Evolutionary conservation across 2,329 filamentous ascomycete genomes (phyloP).

Genomic region (Hypoxylon sp.): DNA sequence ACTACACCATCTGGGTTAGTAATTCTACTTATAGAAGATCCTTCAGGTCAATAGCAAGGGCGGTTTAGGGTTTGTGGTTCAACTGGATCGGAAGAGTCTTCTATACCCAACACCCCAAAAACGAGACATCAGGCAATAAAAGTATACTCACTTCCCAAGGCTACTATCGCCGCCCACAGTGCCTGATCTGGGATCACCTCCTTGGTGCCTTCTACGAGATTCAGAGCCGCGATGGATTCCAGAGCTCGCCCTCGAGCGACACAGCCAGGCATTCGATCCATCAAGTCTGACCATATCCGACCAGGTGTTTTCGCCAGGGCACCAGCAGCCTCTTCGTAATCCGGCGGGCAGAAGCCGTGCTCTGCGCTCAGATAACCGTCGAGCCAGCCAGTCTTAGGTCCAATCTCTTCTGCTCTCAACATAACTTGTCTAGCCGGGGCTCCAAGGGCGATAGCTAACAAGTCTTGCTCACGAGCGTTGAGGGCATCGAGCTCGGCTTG

Average conservation of each 20-base stretch:
- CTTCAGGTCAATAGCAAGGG: neutral
- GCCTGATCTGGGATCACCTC: slow-evolving; percentile 64
- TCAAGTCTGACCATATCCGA: slow-evolving; percentile 66
- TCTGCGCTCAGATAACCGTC: slow-evolving; percentile 65
- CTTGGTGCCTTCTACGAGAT: slow-evolving; percentile 61
- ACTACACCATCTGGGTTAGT: slow-evolving; percentile 43
- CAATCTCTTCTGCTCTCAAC: slow-evolving; percentile 64
- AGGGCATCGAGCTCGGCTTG: slow-evolving; percentile 58
- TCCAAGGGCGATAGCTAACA: slow-evolving; percentile 64
- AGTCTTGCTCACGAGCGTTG: slow-evolving; percentile 60
- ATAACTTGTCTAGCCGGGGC: slow-evolving; percentile 67
- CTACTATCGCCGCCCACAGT: slow-evolving; percentile 65
- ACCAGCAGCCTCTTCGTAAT: slow-evolving; percentile 62
- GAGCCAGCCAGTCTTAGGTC: slow-evolving; percentile 62
- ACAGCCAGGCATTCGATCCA: slow-evolving; percentile 65
- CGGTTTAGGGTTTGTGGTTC: neutral
- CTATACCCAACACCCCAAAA: neutral
- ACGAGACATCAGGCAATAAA: neutral
- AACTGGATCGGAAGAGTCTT: neutral
- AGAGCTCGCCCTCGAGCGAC: slow-evolving; percentile 62
- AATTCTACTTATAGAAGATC: neutral
- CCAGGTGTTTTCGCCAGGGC: slow-evolving; percentile 62
- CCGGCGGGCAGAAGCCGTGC: slow-evolving; percentile 64
- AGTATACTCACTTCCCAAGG: slow-evolving; percentile 55
- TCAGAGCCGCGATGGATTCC: slow-evolving; percentile 61